These are phyloP conservation scores for Populus hybrid DNA, from an alignment of 441 rosid species.

Conservation along the genomic window DNA sequence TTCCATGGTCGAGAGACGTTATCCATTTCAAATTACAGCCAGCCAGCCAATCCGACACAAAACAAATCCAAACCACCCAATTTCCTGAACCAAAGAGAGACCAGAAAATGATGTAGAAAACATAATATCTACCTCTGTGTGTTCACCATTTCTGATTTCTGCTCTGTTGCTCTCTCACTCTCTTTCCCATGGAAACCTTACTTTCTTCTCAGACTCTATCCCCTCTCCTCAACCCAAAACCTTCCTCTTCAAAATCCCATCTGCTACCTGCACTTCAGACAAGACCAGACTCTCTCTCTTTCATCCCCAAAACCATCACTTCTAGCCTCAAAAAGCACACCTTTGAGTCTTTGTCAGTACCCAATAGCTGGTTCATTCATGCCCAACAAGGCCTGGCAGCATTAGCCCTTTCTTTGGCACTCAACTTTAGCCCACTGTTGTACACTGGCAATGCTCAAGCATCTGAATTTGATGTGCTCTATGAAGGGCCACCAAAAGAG, in stretches of 20 bases:
- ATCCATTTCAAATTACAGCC: conserved; percentile 38
- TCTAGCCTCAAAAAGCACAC: conserved; percentile 39
- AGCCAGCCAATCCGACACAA: conserved; percentile 43
- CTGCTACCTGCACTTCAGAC: conserved; percentile 38
- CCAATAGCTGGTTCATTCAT: conserved; percentile 48
- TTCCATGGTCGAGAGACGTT: conserved; percentile 31
- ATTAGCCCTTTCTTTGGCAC: conserved; percentile 68
- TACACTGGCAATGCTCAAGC: conserved; percentile 58
- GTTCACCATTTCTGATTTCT: conserved; percentile 12
- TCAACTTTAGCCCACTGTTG: conserved; percentile 63
- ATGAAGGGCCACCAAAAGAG: conserved; percentile 86
- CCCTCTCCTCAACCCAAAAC: conserved; percentile 46
- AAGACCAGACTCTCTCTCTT: conserved; percentile 33
- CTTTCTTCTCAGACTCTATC: conserved; percentile 63
- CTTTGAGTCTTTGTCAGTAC: conserved; percentile 26
- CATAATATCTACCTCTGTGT: not conserved
- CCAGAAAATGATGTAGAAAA: conserved; percentile 12
- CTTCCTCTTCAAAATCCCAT: conserved; percentile 27
- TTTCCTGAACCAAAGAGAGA: conserved; percentile 16
- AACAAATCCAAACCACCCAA: conserved; percentile 45
- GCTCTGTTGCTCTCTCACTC: conserved; percentile 6
- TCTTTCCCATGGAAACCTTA: conserved; percentile 63
- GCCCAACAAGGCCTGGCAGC: conserved; percentile 87
- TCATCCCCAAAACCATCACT: conserved; percentile 32
- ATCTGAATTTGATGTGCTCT: conserved; percentile 86